Evolutionary conservation across 1,284 basidiomycete species (phyloP).

Genomic region (Malassezia equina): DNA sequence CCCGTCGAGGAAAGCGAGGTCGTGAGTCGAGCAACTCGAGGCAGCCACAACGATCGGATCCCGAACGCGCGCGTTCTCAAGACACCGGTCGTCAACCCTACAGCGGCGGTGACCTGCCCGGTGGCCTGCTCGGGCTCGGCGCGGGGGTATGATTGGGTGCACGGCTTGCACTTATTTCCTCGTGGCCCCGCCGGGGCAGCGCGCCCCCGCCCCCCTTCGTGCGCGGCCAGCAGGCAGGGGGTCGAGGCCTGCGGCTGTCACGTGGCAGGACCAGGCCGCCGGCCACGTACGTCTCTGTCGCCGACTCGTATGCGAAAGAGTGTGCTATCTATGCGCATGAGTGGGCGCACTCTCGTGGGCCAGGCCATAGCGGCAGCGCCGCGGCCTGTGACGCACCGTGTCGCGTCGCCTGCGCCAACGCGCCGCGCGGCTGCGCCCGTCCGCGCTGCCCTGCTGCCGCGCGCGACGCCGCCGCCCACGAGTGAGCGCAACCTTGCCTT

Average conservation of each 20-base stretch:
- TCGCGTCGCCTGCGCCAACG: background rate
- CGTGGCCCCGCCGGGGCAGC: background rate
- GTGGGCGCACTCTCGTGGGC: background rate
- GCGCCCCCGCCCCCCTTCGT: too few species aligned
- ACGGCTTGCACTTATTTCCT: background rate
- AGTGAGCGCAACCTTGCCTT: conserved; percentile 8
- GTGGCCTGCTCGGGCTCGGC: background rate
- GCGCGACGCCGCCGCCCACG: conserved; percentile 16
- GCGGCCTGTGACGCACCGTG: background rate
- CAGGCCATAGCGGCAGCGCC: background rate
- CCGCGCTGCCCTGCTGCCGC: background rate
- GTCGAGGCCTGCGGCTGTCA: background rate
- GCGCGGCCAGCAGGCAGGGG: background rate
- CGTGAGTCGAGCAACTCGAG: background rate
- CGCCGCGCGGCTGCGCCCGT: background rate
- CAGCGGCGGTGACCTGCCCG: background rate
- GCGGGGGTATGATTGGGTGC: background rate
- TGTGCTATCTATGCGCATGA: conserved; percentile 3
- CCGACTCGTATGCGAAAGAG: background rate
- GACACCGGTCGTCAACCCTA: background rate
- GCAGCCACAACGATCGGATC: background rate
- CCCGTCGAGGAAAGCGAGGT: background rate
- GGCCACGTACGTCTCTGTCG: background rate
- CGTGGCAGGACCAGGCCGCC: background rate
- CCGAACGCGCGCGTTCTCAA: background rate